Conservation (phyloP, 2,329 filamentous ascomycete genomes). For the Lachnellula cervina region DNA sequence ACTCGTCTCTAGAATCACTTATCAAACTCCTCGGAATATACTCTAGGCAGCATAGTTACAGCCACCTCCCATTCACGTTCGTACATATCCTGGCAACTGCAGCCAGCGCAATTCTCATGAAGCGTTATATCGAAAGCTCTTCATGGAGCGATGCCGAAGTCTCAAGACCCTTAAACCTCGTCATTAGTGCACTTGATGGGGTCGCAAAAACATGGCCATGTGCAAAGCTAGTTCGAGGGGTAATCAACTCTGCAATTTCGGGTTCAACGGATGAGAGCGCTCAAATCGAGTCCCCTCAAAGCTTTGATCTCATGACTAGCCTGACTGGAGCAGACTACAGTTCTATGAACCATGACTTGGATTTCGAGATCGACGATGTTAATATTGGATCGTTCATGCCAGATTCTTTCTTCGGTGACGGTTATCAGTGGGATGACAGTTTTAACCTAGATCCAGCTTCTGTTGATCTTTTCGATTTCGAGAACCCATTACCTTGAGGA, state of each 20-base stretch:
- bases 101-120: conserved; percentile 44
- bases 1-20: conserved; percentile 43
- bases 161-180: conserved; percentile 43
- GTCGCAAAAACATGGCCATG: conserved; percentile 48
- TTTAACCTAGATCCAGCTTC: not conserved
- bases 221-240: conserved; percentile 39
- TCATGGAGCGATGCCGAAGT: conserved; percentile 43
- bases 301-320: conserved; percentile 19
- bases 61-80: conserved; percentile 43
- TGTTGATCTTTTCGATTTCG: not conserved
- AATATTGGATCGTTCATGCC: not conserved
- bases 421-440: not conserved
- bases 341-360: conserved; percentile 1
- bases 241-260: conserved; percentile 23
- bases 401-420: not conserved
- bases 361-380: not conserved
- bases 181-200: conserved; percentile 46
- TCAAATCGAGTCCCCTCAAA: conserved; percentile 12
- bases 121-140: conserved; percentile 35
- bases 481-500: not conserved
- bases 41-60: conserved; percentile 40
- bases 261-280: not conserved
- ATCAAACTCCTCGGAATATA: conserved; percentile 42
- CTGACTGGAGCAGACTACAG: not conserved
- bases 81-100: conserved; percentile 46